phyloP scores from a whole-genome alignment of 2,329 filamentous ascomycete species.

The Xylaria sp. region DNA sequence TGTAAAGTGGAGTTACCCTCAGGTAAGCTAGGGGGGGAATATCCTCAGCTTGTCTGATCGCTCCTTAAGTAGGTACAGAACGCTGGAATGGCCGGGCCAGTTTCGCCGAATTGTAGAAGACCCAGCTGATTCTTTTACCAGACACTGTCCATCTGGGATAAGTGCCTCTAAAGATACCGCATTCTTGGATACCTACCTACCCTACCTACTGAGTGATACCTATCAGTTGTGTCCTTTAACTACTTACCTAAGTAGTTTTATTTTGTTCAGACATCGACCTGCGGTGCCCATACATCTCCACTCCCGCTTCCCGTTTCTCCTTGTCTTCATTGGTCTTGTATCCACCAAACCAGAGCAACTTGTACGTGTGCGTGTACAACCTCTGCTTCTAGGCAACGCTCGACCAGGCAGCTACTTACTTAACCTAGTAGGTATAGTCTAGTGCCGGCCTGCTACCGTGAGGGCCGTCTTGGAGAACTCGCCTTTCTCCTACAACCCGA shows the following conservation, averaged over 20 bases:
- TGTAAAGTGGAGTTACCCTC: too few relatives aligned
- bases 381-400: neutral
- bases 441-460: slow-evolving; percentile 5
- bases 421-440: neutral
- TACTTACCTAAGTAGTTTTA: neutral
- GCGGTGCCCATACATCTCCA: slow-evolving; percentile 1
- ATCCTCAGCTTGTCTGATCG: too few relatives aligned
- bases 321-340: neutral
- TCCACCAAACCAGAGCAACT: neutral
- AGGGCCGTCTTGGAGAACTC: slow-evolving; percentile 13
- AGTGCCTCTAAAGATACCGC: neutral
- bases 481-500: slow-evolving; percentile 6
- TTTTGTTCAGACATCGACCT: neutral
- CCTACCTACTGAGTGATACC: neutral
- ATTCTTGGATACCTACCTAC: neutral
- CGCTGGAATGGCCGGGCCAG: neutral
- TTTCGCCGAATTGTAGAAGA: slow-evolving; percentile 1
- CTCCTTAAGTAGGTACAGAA: neutral
- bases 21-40: too few relatives aligned
- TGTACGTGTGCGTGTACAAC: neutral
- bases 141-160: neutral
- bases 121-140: neutral
- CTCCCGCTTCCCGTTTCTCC: neutral
- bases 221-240: neutral
- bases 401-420: neutral